Evolutionary conservation across 106 monocot genomes (phyloP).

Genomic region (Dendrobium chrysotoxum): DNA sequence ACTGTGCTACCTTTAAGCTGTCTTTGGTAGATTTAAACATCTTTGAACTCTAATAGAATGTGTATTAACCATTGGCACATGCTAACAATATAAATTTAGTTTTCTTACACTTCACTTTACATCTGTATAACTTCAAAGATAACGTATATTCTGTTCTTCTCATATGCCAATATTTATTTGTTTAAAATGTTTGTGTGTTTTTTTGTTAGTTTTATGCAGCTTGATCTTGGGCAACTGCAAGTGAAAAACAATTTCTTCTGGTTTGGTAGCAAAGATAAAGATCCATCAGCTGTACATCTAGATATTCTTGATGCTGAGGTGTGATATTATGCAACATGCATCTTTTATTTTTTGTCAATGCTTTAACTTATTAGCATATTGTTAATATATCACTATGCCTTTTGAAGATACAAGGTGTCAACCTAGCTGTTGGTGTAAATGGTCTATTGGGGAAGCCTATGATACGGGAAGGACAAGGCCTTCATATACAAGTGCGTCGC

Average conservation of each 20-base stretch:
- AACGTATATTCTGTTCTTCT: neutral
- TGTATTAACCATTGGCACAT: neutral
- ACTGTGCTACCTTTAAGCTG: too few relatives aligned
- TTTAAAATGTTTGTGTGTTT: conserved; percentile 7
- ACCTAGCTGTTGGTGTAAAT: conserved; percentile 77
- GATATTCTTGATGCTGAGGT: conserved; percentile 94
- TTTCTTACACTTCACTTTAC: neutral
- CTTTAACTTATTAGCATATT: neutral
- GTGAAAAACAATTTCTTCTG: conserved; percentile 72
- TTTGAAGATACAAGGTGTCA: conserved; percentile 74
- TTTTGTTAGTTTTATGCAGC: conserved; percentile 73
- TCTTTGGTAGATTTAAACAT: neutral
- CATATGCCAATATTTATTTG: neutral
- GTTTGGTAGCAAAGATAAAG: conserved; percentile 69
- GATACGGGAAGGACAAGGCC: conserved; percentile 64
- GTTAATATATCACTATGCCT: neutral
- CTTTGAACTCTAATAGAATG: neutral
- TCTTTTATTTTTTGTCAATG: neutral
- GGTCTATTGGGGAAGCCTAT: conserved; percentile 76
- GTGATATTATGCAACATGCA: neutral
- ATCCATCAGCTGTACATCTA: conserved; percentile 90
- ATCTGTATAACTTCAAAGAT: neutral
- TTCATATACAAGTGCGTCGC: conserved; percentile 72
- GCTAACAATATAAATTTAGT: neutral
- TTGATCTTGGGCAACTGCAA: conserved; percentile 83